Evolutionary conservation across 768 basidiomycete genomes (phyloP), one percentile per base, ranked within the genome.

Genomic region (Mycena crocata): DNA sequence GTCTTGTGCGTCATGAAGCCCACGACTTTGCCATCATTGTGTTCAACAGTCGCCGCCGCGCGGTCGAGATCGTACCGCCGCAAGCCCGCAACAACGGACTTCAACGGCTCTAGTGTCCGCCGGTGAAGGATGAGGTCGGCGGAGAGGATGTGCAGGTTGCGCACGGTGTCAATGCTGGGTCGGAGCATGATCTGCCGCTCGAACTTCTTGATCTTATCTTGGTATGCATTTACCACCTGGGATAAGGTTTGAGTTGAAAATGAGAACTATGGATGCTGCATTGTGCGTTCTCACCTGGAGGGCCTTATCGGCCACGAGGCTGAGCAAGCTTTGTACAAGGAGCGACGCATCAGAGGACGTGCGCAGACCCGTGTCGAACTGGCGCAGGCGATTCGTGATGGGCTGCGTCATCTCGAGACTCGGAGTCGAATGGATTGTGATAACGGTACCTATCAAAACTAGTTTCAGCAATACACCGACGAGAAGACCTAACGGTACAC

Each of bases 61-160:
- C 92, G 86, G 68, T 92, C 92, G 23, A 87, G 76, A 69, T 94
- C 92, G 70, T 93, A 92, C 56, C 88, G 80, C 34, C 91, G 81
- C 42, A 94, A 74, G 17, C 90, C 89, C 66, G 89, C 90, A 21
- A 94, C 82, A 58, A 93, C 79, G 0, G 87, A 87, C 74, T 87
- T 90, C 72, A 94, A 84, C 0, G 92, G 92, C 34, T 87, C 89
- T 21, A 93, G 82, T 2, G 92, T 91, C 24, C 91, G 86, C 72
- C 91, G 92, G 75, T 91, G 90, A 40, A 92, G 78, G 56, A 88
- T 89, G 5, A 94, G 82, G 71, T 94, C 91, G 24, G 90, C 91
- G 54, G 89, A 89, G 31, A 93, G 82, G 62, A 94, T 90, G 72
- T 93, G 92, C 49, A 94, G 74, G 44, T 83, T 76, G 57, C 85